Base-by-base conservation (phyloP, 371 early-diverging fungal genomes). In the Mortierella sp. region DNA sequence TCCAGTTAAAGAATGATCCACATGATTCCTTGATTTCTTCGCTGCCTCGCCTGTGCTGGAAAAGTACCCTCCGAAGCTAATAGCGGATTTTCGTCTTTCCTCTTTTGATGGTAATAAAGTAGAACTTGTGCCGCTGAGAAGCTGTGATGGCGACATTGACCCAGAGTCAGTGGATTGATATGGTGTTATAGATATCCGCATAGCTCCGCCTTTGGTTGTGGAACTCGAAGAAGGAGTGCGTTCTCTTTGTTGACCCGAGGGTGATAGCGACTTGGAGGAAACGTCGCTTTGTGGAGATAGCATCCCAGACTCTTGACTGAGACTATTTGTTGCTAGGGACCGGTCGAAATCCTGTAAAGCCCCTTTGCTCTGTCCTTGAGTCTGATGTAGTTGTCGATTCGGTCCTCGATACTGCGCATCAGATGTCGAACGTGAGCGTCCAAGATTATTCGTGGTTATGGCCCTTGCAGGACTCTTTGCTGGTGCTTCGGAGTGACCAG, bases 61-160 rank as follows among this genome's bases (percentile, higher is more conserved):
- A 59, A 81, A 75, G 48, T 81, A 81, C 0, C 76, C 75, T 8
- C 80, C 81, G 41, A 81, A 75, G 47, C 76, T 75, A 38, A 72
- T 71, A 15, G 81, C 81, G 4, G 81, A 81, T 47, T 58, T 74
- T 28, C 81, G 75, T 58, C 81, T 72, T 13, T 81, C 81, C 55
- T 81, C 65, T 45, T 81, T 81, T 41, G 67, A 43, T n/a, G 67
- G 58, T 10, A 55, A 11, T 5, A 63, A 50, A 2, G 36, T 15
- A 47, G 58, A 6, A 33, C 55, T 58, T 11, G 28, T 33, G 22
- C 53, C 59, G 22, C 53, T 74, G 19, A 65, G 62, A 24, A 62
- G 55, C 63, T 66, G 63, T 36, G 62, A 69, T 19, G 66, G 57
- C 10, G 70, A 65, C 22, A 61, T 57, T 38, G 71, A 60, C 15